Evolutionary conservation across 352 stramenopile genomes (phyloP).

Genomic region (Phytophthora fragariae): DNA sequence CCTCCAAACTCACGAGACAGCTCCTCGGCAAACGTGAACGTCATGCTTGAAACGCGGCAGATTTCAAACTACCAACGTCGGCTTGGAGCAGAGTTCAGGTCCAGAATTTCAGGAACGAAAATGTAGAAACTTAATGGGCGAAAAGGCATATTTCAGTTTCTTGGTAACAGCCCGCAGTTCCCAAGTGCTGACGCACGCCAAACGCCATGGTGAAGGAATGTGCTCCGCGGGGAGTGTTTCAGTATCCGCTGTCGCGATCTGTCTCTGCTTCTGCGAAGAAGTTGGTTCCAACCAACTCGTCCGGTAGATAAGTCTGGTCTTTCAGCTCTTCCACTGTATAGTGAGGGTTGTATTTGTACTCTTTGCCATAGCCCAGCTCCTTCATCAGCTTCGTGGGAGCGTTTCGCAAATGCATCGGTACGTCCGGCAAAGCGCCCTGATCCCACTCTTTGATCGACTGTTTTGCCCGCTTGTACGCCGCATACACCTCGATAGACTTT

Average conservation of each 20-base stretch:
- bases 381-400: constrained; percentile 85
- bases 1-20: constrained; percentile 1
- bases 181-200: not conserved
- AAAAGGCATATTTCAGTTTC: constrained; percentile 25
- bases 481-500: constrained; percentile 88
- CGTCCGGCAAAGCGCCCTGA: constrained; percentile 64
- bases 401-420: constrained; percentile 86
- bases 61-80: constrained; percentile 2
- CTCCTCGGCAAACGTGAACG: not conserved
- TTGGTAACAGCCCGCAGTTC: constrained; percentile 26
- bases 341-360: constrained; percentile 89
- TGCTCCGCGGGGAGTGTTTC: not conserved
- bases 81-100: not conserved
- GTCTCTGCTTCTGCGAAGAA: constrained; percentile 56
- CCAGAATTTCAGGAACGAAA: not conserved
- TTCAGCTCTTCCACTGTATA: constrained; percentile 69
- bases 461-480: constrained; percentile 84
- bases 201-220: not conserved
- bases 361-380: constrained; percentile 75
- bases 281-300: constrained; percentile 62
- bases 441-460: constrained; percentile 64
- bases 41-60: not conserved
- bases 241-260: constrained; percentile 14
- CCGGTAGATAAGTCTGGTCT: constrained; percentile 88
- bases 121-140: constrained; percentile 12